These are phyloP conservation scores for Zalerion maritima DNA, from an alignment of 495 filamentous ascomycete species.

Conservation along the genomic window DNA sequence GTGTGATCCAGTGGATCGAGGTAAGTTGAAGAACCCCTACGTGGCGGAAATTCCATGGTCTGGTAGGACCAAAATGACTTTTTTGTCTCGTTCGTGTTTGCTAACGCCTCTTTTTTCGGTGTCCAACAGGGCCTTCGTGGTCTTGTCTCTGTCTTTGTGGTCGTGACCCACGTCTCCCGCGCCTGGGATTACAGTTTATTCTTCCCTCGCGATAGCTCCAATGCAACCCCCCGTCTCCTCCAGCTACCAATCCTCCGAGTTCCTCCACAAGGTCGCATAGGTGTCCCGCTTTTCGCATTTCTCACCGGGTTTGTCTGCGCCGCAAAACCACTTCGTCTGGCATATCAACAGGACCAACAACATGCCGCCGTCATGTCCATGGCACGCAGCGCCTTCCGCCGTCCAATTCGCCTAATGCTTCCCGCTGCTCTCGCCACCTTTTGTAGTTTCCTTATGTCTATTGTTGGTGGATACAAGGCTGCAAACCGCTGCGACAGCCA, in stretches of 20 bases:
- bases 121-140: slow-evolving; percentile 42
- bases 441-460: slow-evolving; percentile 40
- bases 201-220: slow-evolving; percentile 33
- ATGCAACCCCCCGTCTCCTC: slow-evolving; percentile 31
- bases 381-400: slow-evolving; percentile 47
- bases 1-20: slow-evolving; percentile 27
- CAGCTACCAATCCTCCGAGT: slow-evolving; percentile 49
- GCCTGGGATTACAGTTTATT: slow-evolving; percentile 44
- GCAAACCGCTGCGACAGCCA: slow-evolving; percentile 40
- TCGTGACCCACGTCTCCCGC: slow-evolving; percentile 46
- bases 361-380: slow-evolving; percentile 38
- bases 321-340: slow-evolving; percentile 45
- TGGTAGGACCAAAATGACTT: background rate
- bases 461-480: slow-evolving; percentile 40
- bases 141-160: slow-evolving; percentile 48
- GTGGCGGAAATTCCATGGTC: background rate
- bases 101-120: slow-evolving; percentile 3
- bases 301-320: slow-evolving; percentile 55
- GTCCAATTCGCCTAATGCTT: slow-evolving; percentile 44
- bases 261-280: slow-evolving; percentile 46
- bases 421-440: slow-evolving; percentile 45
- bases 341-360: slow-evolving; percentile 36
- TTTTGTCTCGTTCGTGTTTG: background rate
- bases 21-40: slow-evolving; percentile 9
- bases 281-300: slow-evolving; percentile 52